A percentile compares a stretch with the other conserved stretches of the same genome.
Evolutionary conservation across 2,329 filamentous ascomycete species (phyloP).

Genomic region (Penicillium hesseltinei): DNA sequence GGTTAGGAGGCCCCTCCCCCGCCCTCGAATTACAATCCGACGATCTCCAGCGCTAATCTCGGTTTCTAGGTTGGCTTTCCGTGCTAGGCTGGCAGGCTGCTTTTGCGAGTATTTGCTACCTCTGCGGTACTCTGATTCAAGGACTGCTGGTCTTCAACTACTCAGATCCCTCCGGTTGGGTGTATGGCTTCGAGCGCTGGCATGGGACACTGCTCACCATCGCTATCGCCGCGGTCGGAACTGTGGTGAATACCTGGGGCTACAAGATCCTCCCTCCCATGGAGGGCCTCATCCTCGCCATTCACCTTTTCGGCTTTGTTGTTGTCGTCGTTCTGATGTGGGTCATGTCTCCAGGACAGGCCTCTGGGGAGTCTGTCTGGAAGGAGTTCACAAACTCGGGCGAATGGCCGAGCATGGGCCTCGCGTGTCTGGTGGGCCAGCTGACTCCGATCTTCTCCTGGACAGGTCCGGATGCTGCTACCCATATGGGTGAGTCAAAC

Average conservation of each 20-base stretch:
- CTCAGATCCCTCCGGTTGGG: slow-evolving; percentile 20
- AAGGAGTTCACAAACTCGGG: slow-evolving; percentile 40
- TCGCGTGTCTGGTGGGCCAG: slow-evolving; percentile 42
- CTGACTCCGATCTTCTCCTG: slow-evolving; percentile 29
- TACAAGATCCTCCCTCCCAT: slow-evolving; percentile 49
- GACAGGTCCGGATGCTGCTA: slow-evolving; percentile 35
- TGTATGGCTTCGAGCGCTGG: slow-evolving; percentile 27
- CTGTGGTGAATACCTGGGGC: slow-evolving; percentile 53
- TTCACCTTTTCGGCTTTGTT: slow-evolving; percentile 50
- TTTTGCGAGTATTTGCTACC: slow-evolving; percentile 35
- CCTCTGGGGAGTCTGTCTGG: slow-evolving; percentile 30
- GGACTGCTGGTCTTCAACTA: slow-evolving; percentile 37
- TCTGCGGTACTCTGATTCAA: slow-evolving; percentile 36
- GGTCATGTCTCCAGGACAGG: slow-evolving; percentile 27
- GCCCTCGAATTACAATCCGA: neutral
- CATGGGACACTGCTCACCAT: slow-evolving; percentile 51
- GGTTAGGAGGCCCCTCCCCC: slow-evolving; percentile 16
- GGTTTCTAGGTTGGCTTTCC: slow-evolving; percentile 34
- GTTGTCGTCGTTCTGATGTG: slow-evolving; percentile 41
- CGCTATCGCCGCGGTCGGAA: slow-evolving; percentile 47
- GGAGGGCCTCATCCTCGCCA: slow-evolving; percentile 50
- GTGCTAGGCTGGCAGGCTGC: slow-evolving; percentile 40
- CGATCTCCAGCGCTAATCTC: neutral
- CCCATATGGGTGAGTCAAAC: slow-evolving; percentile 32
- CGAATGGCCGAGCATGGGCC: slow-evolving; percentile 37